Conservation (phyloP, 2,329 filamentous ascomycete species). For the Talaromyces sp. region DNA sequence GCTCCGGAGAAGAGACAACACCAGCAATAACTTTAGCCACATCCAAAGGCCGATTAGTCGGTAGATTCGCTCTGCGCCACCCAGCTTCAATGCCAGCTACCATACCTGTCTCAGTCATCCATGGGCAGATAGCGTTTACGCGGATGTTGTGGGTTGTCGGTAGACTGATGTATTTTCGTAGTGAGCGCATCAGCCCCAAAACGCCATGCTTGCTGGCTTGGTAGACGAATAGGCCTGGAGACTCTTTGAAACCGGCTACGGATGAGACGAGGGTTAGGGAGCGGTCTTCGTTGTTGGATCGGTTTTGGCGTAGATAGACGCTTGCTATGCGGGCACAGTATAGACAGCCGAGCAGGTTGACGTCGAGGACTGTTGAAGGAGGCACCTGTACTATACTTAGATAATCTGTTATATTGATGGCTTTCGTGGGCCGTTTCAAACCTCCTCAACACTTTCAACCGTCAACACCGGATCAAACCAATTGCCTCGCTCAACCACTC, state of each 20-base stretch:
- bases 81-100: background rate
- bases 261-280: background rate
- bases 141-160: background rate
- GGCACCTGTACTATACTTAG: background rate
- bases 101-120: background rate
- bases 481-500: background rate
- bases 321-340: background rate
- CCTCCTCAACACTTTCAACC: background rate
- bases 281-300: background rate
- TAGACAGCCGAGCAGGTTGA: background rate
- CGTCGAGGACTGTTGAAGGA: background rate
- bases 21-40: background rate
- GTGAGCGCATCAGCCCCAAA: background rate
- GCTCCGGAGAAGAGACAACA: background rate
- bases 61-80: background rate
- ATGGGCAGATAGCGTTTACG: background rate
- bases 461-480: constrained; percentile 1
- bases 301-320: background rate
- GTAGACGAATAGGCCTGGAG: background rate
- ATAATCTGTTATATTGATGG: background rate
- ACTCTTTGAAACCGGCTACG: background rate
- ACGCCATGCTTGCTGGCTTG: background rate
- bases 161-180: background rate
- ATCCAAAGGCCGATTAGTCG: background rate
- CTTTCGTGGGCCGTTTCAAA: background rate